phyloP scores from a whole-genome alignment of 257 asterid species.

The Plantago elongata region DNA sequence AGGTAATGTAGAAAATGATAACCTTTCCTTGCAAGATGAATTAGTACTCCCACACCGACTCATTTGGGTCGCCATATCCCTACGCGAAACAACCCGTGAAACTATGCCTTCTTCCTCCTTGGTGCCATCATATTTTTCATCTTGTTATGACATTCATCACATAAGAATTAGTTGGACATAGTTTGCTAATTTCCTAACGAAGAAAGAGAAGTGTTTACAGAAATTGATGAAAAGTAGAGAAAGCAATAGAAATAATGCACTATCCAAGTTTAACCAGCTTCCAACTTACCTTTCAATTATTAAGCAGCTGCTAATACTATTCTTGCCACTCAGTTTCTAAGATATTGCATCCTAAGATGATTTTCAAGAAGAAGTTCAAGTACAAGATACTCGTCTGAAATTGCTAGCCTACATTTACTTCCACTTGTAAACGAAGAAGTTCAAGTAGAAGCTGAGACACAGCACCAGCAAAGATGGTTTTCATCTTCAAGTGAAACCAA shows the following conservation, averaged over 20 bases:
- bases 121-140: constrained; percentile 32
- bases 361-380: background rate
- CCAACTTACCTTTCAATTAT: too few species aligned
- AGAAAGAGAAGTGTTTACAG: background rate
- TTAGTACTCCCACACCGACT: constrained; percentile 63
- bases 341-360: too few species aligned
- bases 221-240: too few species aligned
- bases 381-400: background rate
- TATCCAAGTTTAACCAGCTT: too few species aligned
- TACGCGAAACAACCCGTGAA: constrained; percentile 33
- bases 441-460: constrained; percentile 1
- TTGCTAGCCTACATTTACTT: too few species aligned
- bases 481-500: background rate
- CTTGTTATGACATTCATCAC: constrained; percentile 30
- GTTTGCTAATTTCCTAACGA: background rate
- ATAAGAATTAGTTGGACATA: background rate
- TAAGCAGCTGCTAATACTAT: too few species aligned
- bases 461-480: background rate
- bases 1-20: constrained; percentile 39
- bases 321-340: too few species aligned
- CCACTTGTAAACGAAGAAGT: background rate
- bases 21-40: constrained; percentile 49
- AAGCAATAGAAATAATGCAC: too few species aligned
- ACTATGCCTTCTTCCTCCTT: constrained; percentile 31
- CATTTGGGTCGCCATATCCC: constrained; percentile 95